Evolutionary conservation across 306 rosid species (phyloP).

Genomic region (Neltuma alba): DNA sequence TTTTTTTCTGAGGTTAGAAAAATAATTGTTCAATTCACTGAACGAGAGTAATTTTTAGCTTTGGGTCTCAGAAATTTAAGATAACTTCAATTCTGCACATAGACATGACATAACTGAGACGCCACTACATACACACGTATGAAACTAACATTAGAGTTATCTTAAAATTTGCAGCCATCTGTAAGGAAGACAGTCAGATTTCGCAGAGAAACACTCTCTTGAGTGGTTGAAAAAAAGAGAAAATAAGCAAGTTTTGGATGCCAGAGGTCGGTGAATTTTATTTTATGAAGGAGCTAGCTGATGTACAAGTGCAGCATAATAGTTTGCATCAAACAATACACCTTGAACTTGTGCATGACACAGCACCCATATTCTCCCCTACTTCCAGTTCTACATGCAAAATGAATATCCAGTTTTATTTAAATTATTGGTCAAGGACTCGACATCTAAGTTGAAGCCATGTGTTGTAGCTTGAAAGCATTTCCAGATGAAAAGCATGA

Average conservation of each 20-base stretch:
- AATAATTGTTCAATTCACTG: not conserved
- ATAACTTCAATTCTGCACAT: not conserved
- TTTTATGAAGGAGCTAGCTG: not conserved
- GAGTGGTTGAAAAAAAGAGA: not conserved
- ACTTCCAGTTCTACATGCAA: not conserved
- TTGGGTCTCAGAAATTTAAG: not conserved
- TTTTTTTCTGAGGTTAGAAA: not conserved
- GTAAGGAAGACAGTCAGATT: conserved; percentile 7
- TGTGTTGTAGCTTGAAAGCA: conserved; percentile 1
- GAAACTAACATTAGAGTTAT: not conserved
- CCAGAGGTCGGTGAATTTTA: not conserved
- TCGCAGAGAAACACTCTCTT: not conserved
- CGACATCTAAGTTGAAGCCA: not conserved
- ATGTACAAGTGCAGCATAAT: not conserved
- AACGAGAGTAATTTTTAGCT: not conserved
- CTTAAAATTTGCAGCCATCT: not conserved
- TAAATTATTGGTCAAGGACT: not conserved
- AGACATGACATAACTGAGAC: not conserved
- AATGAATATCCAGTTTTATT: not conserved
- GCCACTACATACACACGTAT: not conserved
- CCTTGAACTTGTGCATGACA: not conserved
- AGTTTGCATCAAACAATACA: not conserved
- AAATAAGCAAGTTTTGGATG: conserved; percentile 4
- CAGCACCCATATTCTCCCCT: not conserved
- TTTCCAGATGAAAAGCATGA: not conserved